Evolutionary conservation across 169 alveolate genomes (phyloP).

Genomic region (Amoebophrya sp.): DNA sequence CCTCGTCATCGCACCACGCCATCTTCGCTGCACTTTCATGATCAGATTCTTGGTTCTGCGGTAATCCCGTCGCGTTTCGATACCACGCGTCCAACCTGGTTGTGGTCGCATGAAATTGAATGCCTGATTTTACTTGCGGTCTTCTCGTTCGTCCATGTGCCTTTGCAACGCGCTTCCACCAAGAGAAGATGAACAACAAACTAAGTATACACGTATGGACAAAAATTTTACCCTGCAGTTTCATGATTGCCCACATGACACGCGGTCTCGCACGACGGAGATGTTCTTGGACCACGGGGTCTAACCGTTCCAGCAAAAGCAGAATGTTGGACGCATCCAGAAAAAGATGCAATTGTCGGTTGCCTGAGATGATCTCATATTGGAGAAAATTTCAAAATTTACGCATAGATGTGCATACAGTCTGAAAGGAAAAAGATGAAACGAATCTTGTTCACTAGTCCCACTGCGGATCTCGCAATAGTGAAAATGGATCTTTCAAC

Average conservation of each 20-base stretch:
- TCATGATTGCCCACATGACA: slow-evolving; percentile 47
- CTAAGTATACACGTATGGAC: no score
- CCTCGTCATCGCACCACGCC: slow-evolving; percentile 51
- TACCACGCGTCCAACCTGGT: slow-evolving; percentile 47
- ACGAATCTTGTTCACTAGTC: no score
- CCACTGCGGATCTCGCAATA: no score
- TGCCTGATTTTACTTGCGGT: background rate
- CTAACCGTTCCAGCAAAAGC: slow-evolving; percentile 10
- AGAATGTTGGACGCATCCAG: slow-evolving; percentile 23
- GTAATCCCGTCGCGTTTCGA: slow-evolving; percentile 46
- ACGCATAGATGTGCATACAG: no score
- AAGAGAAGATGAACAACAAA: no score
- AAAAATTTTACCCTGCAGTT: slow-evolving; percentile 41
- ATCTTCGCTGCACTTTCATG: slow-evolving; percentile 45
- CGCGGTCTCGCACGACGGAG: slow-evolving; percentile 49
- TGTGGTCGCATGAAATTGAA: background rate
- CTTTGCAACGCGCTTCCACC: no score
- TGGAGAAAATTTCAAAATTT: no score
- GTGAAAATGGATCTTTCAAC: no score
- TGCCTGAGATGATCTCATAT: background rate
- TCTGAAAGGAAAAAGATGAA: background rate
- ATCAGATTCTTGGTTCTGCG: slow-evolving; percentile 35
- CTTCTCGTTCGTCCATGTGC: background rate
- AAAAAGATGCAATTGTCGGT: slow-evolving; percentile 22
- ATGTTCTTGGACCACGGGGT: slow-evolving; percentile 40